Evolutionary conservation across 2,329 filamentous ascomycete genomes (phyloP), one percentile per base, ranked within the genome.

Genomic region (Parasarocladium wereldwijsianum): DNA sequence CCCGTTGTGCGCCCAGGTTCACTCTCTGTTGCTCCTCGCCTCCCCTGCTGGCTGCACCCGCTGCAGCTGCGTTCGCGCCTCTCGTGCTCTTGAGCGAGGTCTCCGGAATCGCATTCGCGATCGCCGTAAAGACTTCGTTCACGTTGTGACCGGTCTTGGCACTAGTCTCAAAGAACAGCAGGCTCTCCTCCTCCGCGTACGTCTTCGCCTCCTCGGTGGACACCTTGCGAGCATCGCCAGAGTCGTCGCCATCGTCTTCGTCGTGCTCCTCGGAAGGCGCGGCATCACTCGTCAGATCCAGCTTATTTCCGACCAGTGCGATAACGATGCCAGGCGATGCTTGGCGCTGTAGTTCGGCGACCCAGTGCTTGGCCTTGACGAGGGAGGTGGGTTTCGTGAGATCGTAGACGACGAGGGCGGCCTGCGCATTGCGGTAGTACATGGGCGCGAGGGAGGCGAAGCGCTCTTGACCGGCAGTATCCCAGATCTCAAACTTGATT

Each of bases 391-490:
- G 81, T 58, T 96, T 96, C 38, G 90, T 98, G 45, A 98, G 76
- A 52, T 98, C 87, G 71, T 96, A 98, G 52, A 96, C 87, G 38
- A 98, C 87, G 42, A 98, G 80, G 10, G 90, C 90, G 39, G 86
- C 85, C 62, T 96, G 87, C 30, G 90, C 90, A 54, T 98, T 96
- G 58, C 87, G 85, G 66, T 96, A 96, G 70, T 98, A 98, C 90
- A 96, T 96, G 45, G 87, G 90, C 31, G 90, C 90, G 36, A 96
- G 73, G 30, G 82, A 92, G 44, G 87, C 87, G 51, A 96, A 98
- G 39, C 87, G 83, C 64, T 98, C 87, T 59, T 98, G 87, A 50
- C 87, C 87, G 24, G 90, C 87, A 11, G 87, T 96, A 63, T 98
- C 87, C 87, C 87, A 98, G 49, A 98, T 96, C 55, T 87, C 81